Evolutionary conservation across 2,329 filamentous ascomycete species (phyloP), one percentile per base, ranked within the genome.

Genomic region (Acarospora socialis): DNA sequence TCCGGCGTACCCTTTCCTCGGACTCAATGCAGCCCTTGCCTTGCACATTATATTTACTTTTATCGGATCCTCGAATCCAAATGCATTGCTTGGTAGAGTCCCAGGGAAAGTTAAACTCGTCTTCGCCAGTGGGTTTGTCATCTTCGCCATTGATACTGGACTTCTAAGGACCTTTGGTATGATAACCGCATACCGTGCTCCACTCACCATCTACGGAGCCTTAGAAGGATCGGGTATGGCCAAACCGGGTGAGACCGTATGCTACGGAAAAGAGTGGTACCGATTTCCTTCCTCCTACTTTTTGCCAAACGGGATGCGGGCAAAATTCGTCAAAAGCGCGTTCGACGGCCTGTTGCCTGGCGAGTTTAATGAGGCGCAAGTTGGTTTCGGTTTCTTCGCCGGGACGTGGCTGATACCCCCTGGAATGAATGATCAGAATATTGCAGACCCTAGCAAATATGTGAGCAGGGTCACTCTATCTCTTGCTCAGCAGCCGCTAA

Each of bases 241-340:
- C 2, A 55, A 59, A 0, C 52, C 60, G 2, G 80, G 76, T 10
- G 77, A 82, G 40, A 74, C 66, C 12, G 72, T 98, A 3, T 98
- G 90, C 53, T 70, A 93, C 22, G 84, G 82, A 17, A 98, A 95
- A 52, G 90, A 98, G 52, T 98, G 90, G 90, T 94, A 98, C 54
- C 81, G 90, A 21, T 95, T 94, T 51, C 87, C 90, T 2, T 87
- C 81, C 1, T 92, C 86, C 0, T 95, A 84, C 60, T 84, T 90
- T 51, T 64, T 98, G 3, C 87, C 90, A 0, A 63, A 75, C n/a
- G 70, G 73, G 30, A 81, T 90, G 62, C 77, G 72, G 42, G 79
- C 81, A 45, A 93, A 90, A 45, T 98, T 94, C 48, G 63, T 98
- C 45, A 81, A 79, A 43, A 92, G 82, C 45, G 83, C 90, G 42